Evolutionary conservation across 2,329 filamentous ascomycete genomes (phyloP).

Genomic region (Periconia macrospinosa): DNA sequence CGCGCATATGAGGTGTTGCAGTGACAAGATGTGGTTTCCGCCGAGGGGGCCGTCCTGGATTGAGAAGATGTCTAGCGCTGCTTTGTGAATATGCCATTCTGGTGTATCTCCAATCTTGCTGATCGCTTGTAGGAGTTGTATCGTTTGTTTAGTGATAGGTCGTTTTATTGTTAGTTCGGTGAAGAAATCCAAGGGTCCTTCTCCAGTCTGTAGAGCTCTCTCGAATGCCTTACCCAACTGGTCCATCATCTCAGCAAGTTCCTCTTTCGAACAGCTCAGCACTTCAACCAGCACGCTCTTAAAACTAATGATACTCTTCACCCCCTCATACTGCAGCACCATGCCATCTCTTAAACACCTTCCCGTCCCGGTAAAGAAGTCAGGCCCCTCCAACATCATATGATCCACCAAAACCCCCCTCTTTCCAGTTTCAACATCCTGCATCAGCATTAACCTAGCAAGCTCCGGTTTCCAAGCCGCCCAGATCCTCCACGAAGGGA

Average conservation of each 20-base stretch:
- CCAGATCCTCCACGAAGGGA: constrained; percentile 34
- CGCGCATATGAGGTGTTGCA: constrained; percentile 19
- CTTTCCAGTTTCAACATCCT: constrained; percentile 13
- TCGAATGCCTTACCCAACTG: constrained; percentile 14
- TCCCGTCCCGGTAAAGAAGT: constrained; percentile 21
- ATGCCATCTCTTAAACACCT: constrained; percentile 26
- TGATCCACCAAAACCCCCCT: constrained; percentile 24
- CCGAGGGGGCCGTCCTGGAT: constrained; percentile 13
- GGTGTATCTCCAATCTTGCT: constrained; percentile 15
- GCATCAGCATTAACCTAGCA: constrained; percentile 14
- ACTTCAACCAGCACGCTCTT: constrained; percentile 24
- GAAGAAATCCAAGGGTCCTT: constrained; percentile 21
- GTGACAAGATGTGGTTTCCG: constrained; percentile 16
- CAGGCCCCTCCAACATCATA: constrained; percentile 34
- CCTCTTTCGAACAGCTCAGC: constrained; percentile 11
- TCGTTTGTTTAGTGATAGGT: constrained; percentile 18
- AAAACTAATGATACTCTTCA: constrained; percentile 17
- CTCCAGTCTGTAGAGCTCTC: not conserved
- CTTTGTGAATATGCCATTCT: constrained; percentile 9
- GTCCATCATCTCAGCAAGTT: constrained; percentile 19
- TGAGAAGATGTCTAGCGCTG: constrained; percentile 13
- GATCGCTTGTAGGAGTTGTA: constrained; percentile 27
- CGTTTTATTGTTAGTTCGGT: constrained; percentile 15
- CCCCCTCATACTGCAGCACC: constrained; percentile 18
- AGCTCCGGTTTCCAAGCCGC: constrained; percentile 31